Evolutionary conservation across 2,329 filamentous ascomycete genomes (phyloP).

Genomic region (Hirsutella thompsonii): DNA sequence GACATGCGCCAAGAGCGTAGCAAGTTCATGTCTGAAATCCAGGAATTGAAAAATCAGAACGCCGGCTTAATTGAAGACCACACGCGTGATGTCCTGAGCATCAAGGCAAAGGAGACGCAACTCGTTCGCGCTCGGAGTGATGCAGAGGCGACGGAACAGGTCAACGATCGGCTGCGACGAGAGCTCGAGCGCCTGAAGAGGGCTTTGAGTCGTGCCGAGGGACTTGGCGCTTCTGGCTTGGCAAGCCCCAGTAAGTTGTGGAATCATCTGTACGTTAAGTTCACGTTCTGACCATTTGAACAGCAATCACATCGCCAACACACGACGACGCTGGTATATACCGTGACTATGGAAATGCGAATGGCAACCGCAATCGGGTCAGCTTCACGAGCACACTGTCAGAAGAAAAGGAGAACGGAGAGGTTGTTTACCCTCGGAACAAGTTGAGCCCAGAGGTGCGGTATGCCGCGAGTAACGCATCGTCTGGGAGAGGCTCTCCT

Average conservation of each 20-base stretch:
- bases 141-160: slow-evolving; percentile 75
- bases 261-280: too few relatives aligned
- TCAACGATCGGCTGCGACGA: slow-evolving; percentile 68
- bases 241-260: slow-evolving; percentile 20
- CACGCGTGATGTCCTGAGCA: slow-evolving; percentile 85
- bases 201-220: slow-evolving; percentile 54
- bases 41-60: slow-evolving; percentile 93
- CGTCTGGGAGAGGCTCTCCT: slow-evolving; percentile 46
- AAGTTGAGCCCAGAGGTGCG: slow-evolving; percentile 44
- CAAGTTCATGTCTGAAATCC: slow-evolving; percentile 73
- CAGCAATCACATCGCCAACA: slow-evolving; percentile 35
- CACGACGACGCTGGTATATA: slow-evolving; percentile 49
- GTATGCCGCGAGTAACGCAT: slow-evolving; percentile 33
- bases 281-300: background rate
- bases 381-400: slow-evolving; percentile 54
- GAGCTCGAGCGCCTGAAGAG: slow-evolving; percentile 92
- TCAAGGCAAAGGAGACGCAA: slow-evolving; percentile 98
- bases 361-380: slow-evolving; percentile 35
- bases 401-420: slow-evolving; percentile 68
- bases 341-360: slow-evolving; percentile 32
- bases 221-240: slow-evolving; percentile 27
- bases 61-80: slow-evolving; percentile 95
- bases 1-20: slow-evolving; percentile 72
- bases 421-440: slow-evolving; percentile 29
- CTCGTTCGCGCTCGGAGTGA: slow-evolving; percentile 85